Base-by-base conservation (phyloP, 2,329 filamentous ascomycete genomes). In the Thielaviopsis euricoi region DNA sequence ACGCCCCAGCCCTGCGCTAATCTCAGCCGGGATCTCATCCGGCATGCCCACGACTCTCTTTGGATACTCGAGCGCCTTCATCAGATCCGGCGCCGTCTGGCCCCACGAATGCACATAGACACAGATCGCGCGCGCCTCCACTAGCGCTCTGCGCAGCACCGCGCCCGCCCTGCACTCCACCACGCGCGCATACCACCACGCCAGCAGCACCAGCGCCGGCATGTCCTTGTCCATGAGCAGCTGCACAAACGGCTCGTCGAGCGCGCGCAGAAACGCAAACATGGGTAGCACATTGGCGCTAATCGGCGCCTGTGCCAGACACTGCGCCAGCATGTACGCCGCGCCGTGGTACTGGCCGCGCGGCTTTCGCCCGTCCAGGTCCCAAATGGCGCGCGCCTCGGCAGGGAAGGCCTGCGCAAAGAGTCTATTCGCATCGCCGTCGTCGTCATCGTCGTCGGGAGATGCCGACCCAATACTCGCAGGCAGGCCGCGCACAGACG, bases 121-220 rank as follows among this genome's bases (percentile, higher is more conserved):
- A 37, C 70, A 77, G 22, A 80, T 76, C 0, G 76, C 72, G 52
- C 71, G 68, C n/a, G 74, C 75, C 62, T 80, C 76, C 0, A 79
- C 62, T 26, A 69, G 61, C 4, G 73, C 71, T 52, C 77, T 69
- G 55, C 70, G 67, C 51, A 70, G 67, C 15, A 77, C 61, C 73
- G 75, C 80, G 78, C 76, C 80, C 1, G 63, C 60, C 10, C 68
- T 64, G 23, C 68, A 65, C 13, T 68, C 64, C 15, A 69, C 71
- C 15, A 77, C 65, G 61, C 76, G 74, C 10, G 75, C 73, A 64
- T 76, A 79, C 78, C 78, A 83, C 66, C 76, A 78, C 0, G 74
- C 71, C n/a, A 82, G 65, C 40, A 83, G 62, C 12, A 82, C 64
- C 60, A 83, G 63, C 0, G 79, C 79, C 26, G 72, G 68, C 0